Evolutionary conservation across 2,329 filamentous ascomycete species (phyloP), one percentile per base, ranked within the genome.

Genomic region (Paraphaeosphaeria minitans): DNA sequence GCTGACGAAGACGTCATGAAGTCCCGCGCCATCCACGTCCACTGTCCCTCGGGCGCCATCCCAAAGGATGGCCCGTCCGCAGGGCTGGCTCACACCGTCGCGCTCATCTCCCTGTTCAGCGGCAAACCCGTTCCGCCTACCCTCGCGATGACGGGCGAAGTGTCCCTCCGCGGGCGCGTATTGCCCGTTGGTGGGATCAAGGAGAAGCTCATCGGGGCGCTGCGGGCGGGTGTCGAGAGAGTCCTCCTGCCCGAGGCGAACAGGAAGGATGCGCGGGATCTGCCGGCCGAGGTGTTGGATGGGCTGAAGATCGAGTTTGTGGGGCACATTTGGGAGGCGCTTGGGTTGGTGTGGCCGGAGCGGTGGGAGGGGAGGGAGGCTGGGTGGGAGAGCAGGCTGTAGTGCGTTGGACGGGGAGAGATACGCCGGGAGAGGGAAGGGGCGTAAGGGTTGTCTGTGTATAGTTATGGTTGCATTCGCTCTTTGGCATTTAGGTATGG

Each of bases 151-250:
- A 99, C 95, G 0, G 87, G 87, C 9, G 87, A 90, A 71, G 80
- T 89, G 61, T 92, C 90, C 57, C 86, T 99, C 27, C 87, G 95
- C 43, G 95, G 95, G 22, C 88, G 93, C 64, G 90, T 99, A 57
- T 92, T 95, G 78, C 92, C 94, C 27, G 95, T 99, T 37, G 95
- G 95, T 54, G 95, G 95, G 19, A 98, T 99, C 80, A 97, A 98
- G 80, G 94, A 99, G 85, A 99, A 99, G 78, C 84, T 98, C 54
- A 98, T 99, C 73, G 95, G 95, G 22, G 95, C 95, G 9, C 83
- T 96, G 73, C 86, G 94, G 56, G 95, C 95, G 1, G 95, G 95
- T 29, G 94, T 99, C 61, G 96, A 97, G 84, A 94, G 92, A 33
- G 94, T 99, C 8, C 77, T 99, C 60, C 81, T 99, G 8, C 95